These are phyloP conservation scores for Plicaturopsis crispa DNA, from an alignment of 768 basidiomycete species.

Conservation along the genomic window DNA sequence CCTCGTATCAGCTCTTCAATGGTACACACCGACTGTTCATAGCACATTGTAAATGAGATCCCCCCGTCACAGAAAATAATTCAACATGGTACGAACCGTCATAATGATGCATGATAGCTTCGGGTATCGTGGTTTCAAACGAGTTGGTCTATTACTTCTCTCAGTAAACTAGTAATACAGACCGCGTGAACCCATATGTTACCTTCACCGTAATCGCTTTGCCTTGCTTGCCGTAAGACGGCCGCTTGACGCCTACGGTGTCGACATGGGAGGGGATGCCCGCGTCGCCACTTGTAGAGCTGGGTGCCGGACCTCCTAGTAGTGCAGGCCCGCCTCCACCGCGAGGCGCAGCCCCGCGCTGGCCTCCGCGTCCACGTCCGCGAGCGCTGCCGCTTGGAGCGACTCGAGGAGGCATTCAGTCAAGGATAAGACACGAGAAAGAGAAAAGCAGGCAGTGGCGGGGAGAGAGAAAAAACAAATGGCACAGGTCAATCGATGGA, in stretches of 20 bases:
- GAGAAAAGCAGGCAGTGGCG: neutral
- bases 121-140: conserved; percentile 54
- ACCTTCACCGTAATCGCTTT: conserved; percentile 29
- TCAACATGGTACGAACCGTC: conserved; percentile 46
- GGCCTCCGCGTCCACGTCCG: conserved; percentile 11
- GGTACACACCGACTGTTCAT: conserved; percentile 10
- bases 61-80: neutral
- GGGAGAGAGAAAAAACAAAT: conserved; percentile 8
- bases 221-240: conserved; percentile 56
- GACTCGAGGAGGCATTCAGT: conserved; percentile 37
- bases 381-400: too few species aligned
- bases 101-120: conserved; percentile 65
- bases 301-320: conserved; percentile 15
- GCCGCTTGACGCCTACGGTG: conserved; percentile 62
- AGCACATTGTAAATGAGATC: neutral
- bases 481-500: too few species aligned
- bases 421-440: too few species aligned
- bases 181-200: too few species aligned
- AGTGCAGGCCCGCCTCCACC: conserved; percentile 11
- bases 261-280: conserved; percentile 21
- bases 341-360: conserved; percentile 8
- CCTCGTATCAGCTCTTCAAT: neutral
- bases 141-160: conserved; percentile 61
- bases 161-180: too few species aligned
- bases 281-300: neutral